Conservation (phyloP, 345 rosid species). For the Camelina hispida region DNA sequence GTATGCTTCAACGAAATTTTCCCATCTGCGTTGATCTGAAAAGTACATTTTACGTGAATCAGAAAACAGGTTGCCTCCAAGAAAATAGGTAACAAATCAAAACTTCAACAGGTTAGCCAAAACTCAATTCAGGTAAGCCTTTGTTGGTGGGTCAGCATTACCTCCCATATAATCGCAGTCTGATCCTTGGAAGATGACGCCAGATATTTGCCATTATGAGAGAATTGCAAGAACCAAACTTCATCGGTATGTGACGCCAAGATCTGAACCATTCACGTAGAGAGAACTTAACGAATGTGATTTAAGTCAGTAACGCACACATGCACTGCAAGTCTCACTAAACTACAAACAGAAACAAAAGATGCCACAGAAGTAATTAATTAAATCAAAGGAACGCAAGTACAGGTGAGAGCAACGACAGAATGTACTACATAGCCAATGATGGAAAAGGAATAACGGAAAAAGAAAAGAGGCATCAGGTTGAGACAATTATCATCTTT, state of each 20-base stretch:
- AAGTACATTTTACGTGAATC: conserved; percentile 21
- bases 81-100: conserved; percentile 12
- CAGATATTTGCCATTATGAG: conserved; percentile 69
- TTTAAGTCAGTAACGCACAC: conserved; percentile 40
- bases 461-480: conserved; percentile 20
- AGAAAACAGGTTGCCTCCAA: conserved; percentile 16
- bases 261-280: conserved; percentile 57
- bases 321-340: conserved; percentile 40
- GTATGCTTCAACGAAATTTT: conserved; percentile 55
- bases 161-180: conserved; percentile 75
- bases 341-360: conserved; percentile 37
- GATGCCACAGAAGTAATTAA: conserved; percentile 30
- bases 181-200: conserved; percentile 75
- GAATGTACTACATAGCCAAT: conserved; percentile 28
- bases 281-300: conserved; percentile 40
- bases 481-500: conserved; percentile 31
- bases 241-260: conserved; percentile 69
- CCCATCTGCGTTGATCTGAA: conserved; percentile 56
- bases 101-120: conserved; percentile 11
- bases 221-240: conserved; percentile 82
- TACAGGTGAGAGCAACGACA: neutral
- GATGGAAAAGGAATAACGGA: conserved; percentile 18
- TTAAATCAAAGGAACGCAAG: conserved; percentile 4
- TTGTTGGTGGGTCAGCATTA: conserved; percentile 37
- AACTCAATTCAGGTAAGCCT: conserved; percentile 8